Percentiles rank a stretch among this genome's conserved stretches.
Evolutionary conservation across 306 rosid genomes (phyloP).

Genomic region (Sicyos edulis): DNA sequence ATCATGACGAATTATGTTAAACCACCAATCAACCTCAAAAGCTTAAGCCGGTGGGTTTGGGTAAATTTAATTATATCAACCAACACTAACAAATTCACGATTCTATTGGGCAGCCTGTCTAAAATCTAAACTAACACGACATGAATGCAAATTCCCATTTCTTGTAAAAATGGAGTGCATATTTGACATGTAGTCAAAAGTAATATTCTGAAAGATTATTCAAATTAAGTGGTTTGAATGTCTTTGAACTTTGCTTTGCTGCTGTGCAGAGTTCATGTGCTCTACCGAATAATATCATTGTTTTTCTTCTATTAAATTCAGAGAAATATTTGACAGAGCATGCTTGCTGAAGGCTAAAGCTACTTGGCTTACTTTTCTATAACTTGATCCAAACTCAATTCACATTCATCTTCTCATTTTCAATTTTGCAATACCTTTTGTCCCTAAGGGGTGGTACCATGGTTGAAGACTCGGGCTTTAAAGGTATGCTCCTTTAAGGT

Average conservation of each 20-base stretch:
- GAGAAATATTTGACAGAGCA: not conserved
- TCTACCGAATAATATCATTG: not conserved
- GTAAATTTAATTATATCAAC: too few relatives aligned
- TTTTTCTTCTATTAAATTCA: not conserved
- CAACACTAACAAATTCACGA: too few relatives aligned
- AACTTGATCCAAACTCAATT: slow-evolving; percentile 8
- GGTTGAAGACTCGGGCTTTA: too few relatives aligned
- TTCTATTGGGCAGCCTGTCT: too few relatives aligned
- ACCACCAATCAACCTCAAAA: too few relatives aligned
- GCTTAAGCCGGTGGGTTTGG: too few relatives aligned
- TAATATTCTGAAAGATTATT: not conserved
- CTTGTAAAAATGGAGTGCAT: not conserved
- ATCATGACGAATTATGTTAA: too few relatives aligned
- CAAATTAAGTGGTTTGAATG: not conserved
- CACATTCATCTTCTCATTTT: not conserved
- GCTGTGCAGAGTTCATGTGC: not conserved
- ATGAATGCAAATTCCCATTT: not conserved
- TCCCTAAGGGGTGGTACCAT: too few relatives aligned
- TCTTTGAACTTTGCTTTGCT: not conserved
- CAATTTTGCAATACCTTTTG: not conserved
- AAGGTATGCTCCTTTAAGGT: too few relatives aligned
- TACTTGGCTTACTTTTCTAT: not conserved
- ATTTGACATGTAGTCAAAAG: not conserved
- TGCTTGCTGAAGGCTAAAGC: not conserved
- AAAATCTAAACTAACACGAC: too few relatives aligned